A percentile compares a stretch with the other conserved stretches of the same genome.
Evolutionary conservation across 805 yeast species (phyloP).

Genomic region (Candida suzukii): DNA sequence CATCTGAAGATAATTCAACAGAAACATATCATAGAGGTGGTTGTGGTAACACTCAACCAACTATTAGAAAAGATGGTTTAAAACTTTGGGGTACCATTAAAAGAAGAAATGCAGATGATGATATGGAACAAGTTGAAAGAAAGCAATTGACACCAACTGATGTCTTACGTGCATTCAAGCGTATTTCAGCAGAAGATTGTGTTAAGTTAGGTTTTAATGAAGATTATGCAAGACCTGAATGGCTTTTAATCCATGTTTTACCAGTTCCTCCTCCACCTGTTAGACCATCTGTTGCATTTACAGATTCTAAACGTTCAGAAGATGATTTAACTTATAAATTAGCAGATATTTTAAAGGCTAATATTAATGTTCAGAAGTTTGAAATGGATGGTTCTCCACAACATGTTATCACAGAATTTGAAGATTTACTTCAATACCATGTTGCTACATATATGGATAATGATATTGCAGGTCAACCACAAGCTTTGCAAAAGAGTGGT

Average conservation of each 20-base stretch:
- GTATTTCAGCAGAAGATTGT: slow-evolving; percentile 81
- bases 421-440: slow-evolving; percentile 90
- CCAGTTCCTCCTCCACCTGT: slow-evolving; percentile 99
- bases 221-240: slow-evolving; percentile 97
- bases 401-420: slow-evolving; percentile 95
- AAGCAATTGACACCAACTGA: slow-evolving; percentile 84
- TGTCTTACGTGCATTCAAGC: slow-evolving; percentile 85
- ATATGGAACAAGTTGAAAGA: slow-evolving; percentile 85
- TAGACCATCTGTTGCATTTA: slow-evolving; percentile 96
- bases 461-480: slow-evolving; percentile 99
- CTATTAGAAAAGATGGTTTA: slow-evolving; percentile 91
- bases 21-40: slow-evolving; percentile 67
- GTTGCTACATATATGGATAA: slow-evolving; percentile 99
- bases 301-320: slow-evolving; percentile 97
- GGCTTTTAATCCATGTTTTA: slow-evolving; percentile 95
- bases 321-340: slow-evolving; percentile 97
- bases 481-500: slow-evolving; percentile 96
- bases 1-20: slow-evolving; percentile 40
- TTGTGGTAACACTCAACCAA: slow-evolving; percentile 96
- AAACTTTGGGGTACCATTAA: slow-evolving; percentile 99
- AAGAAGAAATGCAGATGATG: slow-evolving; percentile 68
- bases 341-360: slow-evolving; percentile 95
- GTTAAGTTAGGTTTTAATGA: slow-evolving; percentile 80
- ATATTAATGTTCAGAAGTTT: slow-evolving; percentile 91
- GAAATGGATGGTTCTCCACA: slow-evolving; percentile 99